Evolutionary conservation across 2,329 filamentous ascomycete genomes (phyloP), one percentile per base, ranked within the genome.

Genomic region (Trichoderma pleuroti): DNA sequence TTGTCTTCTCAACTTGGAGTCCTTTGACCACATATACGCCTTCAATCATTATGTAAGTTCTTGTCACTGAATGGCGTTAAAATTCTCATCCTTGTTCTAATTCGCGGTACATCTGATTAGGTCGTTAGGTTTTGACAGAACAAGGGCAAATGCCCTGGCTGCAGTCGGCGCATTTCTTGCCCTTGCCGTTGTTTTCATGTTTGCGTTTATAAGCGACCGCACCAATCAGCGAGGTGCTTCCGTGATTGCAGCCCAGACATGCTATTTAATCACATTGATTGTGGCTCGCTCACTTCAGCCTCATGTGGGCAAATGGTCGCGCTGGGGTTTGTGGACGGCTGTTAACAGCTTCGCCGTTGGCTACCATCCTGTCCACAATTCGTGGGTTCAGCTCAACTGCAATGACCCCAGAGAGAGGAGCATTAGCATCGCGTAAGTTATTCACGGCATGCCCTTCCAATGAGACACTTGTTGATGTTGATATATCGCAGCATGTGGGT

Each of bases 381-480:
- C 83, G 0, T 87, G 85, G 85, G 77, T 85, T 21, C 84, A 86
- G 74, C 76, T 86, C 8, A 87, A 87, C 72, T 86, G 85, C 73
- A 78, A 77, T 16, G 82, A 82, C 21, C 74, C 82, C 0, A 76
- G 81, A 5, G 85, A 86, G 74, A 76, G 84, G 67, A 86, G 83
- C 72, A 84, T 87, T 64, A 80, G 78, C 24, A 82, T 87, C 60
- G 84, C 85, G 79, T 85, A 73, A 73, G 83, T 76, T 64, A 24
- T 21, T 34, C 6, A 21, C 7, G 28, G 4, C n/a, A 14, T 49
- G 1, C 4, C 46, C 2, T 16, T 46, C 11, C 24, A 42, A 36
- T 32, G 36, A 7, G 36, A 0, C 11, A 4, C 2, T 26, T 7
- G 5, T 14, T 68, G 70, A 72, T 52, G 18, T 11, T 32, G 72